Evolutionary conservation across 2,329 filamentous ascomycete species (phyloP).

Genomic region (Penicillium sp.): DNA sequence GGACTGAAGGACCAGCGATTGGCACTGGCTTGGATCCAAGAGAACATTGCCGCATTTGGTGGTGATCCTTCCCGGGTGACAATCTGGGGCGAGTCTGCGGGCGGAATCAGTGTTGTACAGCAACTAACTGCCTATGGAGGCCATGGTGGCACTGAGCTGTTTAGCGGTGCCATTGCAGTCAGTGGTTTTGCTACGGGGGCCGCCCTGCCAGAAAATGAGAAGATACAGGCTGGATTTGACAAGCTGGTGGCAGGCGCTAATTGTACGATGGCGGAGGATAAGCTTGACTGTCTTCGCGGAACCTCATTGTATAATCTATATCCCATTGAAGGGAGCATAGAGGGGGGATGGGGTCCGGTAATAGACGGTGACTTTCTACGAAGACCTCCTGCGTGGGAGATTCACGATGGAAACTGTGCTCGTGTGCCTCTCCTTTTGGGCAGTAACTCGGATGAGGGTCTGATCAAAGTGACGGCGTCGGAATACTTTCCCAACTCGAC

Average conservation of each 20-base stretch:
- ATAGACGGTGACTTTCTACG: conserved; percentile 6
- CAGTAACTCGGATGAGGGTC: conserved; percentile 2
- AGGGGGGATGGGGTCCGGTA: neutral
- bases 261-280: neutral
- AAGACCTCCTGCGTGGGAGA: conserved; percentile 6
- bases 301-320: neutral
- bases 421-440: conserved; percentile 1
- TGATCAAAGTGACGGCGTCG: neutral
- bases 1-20: conserved; percentile 61
- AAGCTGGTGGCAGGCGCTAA: neutral
- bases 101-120: conserved; percentile 17
- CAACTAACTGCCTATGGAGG: conserved; percentile 25
- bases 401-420: conserved; percentile 2
- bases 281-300: neutral
- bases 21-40: conserved; percentile 60
- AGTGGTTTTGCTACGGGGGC: neutral
- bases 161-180: conserved; percentile 21
- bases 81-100: conserved; percentile 22
- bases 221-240: neutral
- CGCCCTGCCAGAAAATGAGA: neutral
- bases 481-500: neutral
- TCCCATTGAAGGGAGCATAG: neutral
- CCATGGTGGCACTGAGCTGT: conserved; percentile 21
- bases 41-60: conserved; percentile 4
- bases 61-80: conserved; percentile 5